Percentiles rank a stretch among this genome's conserved stretches.
These are phyloP conservation scores for Gliomastix tumulicola DNA, from an alignment of 2,329 filamentous ascomycete genomes.

Conservation along the genomic window DNA sequence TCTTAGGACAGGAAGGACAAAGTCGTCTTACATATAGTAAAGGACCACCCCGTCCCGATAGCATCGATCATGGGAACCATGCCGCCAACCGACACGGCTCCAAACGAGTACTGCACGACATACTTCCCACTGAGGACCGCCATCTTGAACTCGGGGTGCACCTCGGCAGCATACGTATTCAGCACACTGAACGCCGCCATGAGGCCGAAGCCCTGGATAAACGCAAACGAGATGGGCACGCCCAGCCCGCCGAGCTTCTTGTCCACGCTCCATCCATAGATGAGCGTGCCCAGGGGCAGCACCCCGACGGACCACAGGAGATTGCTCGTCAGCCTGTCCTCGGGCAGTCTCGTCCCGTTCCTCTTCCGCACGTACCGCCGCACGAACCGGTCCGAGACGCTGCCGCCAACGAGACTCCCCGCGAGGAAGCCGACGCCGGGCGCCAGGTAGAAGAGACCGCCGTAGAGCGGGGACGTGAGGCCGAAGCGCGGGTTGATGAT, in stretches of 20 bases:
- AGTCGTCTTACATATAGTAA: slow-evolving; percentile 1
- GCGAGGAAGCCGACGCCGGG: slow-evolving; percentile 59
- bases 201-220: slow-evolving; percentile 9
- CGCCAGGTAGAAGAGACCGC: slow-evolving; percentile 63
- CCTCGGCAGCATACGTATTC: slow-evolving; percentile 28
- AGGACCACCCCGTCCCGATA: slow-evolving; percentile 2
- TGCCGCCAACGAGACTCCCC: slow-evolving; percentile 59
- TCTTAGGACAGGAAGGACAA: neutral
- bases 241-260: slow-evolving; percentile 20
- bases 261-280: slow-evolving; percentile 28
- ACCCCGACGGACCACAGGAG: slow-evolving; percentile 19
- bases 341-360: slow-evolving; percentile 17
- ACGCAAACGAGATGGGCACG: slow-evolving; percentile 16
- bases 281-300: slow-evolving; percentile 18
- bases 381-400: slow-evolving; percentile 30
- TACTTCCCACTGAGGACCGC: slow-evolving; percentile 12
- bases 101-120: slow-evolving; percentile 9
- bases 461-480: slow-evolving; percentile 53
- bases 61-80: slow-evolving; percentile 2
- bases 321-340: slow-evolving; percentile 21
- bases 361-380: slow-evolving; percentile 29
- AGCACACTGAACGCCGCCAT: slow-evolving; percentile 26
- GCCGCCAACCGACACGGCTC: slow-evolving; percentile 2
- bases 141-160: slow-evolving; percentile 7
- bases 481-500: slow-evolving; percentile 63